Evolutionary conservation across 2,329 filamentous ascomycete genomes (phyloP), one percentile per base, ranked within the genome.

Genomic region (Fusarium gaditjirri): DNA sequence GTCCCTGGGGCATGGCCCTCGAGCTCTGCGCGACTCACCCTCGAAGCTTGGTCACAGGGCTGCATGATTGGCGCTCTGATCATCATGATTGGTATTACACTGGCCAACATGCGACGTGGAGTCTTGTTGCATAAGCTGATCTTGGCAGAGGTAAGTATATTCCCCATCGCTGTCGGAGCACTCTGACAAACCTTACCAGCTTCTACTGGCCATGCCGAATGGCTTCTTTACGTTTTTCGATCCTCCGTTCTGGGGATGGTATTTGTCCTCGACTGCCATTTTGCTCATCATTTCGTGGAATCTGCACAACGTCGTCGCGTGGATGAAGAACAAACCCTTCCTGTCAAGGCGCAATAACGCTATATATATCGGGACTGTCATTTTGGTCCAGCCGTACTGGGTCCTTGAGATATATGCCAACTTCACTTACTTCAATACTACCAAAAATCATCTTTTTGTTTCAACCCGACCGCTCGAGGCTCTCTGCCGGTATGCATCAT

Each of bases 271-370:
- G 29, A 89, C 87, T 5, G 89, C 88, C 12, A 86, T 91, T 12
- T 84, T 88, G 23, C 84, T 92, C 29, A 90, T 90, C 70, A 81
- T 85, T n/a, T 90, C 88, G 7, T 91, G 89, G 88, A 85, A 83
- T 17, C 79, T 92, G 13, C 90, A 92, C 78, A 92, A 92, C 70
- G 84, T 92, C 66, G 89, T 92, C 65, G 86, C 90, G 2, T 92
- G 90, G 90, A 86, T 92, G 79, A 92, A 92, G 79, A 89, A 88
- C 69, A 86, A 85, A 58, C 90, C 90, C 0, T 91, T 91, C 73
- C 81, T 91, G 12, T 83, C 83, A 6, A 83, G 80, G 35, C 80
- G 82, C 12, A 84, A 85, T 35, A 89, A 85, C 50, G 75, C 82
- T 14, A 78, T 90, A 61, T 92, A 91, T 75, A 89, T 92, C 55